These are phyloP conservation scores for Globisporangium paroecandrum DNA, from an alignment of 352 stramenopile genomes.

Conservation along the genomic window DNA sequence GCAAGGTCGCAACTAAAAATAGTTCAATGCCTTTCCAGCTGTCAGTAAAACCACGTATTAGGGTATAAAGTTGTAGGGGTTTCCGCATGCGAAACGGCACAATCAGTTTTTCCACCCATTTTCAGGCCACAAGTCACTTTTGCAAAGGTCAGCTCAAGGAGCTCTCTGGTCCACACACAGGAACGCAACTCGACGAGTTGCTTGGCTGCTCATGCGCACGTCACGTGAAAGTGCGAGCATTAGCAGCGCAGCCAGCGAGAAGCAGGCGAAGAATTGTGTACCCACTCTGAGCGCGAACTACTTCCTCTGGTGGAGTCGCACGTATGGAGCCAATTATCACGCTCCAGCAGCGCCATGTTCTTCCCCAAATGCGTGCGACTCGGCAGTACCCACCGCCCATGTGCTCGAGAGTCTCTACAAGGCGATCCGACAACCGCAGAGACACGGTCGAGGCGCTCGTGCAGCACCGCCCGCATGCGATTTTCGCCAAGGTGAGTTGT, in stretches of 20 bases:
- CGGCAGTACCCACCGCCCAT: neutral
- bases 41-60: neutral
- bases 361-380: neutral
- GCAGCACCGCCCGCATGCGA: constrained; percentile 23
- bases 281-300: constrained; percentile 9
- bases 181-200: neutral
- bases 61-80: neutral
- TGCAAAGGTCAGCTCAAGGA: neutral
- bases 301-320: constrained; percentile 27
- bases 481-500: constrained; percentile 38
- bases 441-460: constrained; percentile 26
- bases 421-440: constrained; percentile 36
- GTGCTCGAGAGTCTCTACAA: constrained; percentile 22
- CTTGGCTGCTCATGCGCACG: neutral
- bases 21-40: neutral
- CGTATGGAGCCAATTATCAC: constrained; percentile 15
- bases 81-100: neutral
- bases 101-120: neutral
- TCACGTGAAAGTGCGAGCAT: neutral
- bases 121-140: neutral
- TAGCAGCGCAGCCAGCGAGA: neutral
- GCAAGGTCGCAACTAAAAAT: neutral
- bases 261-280: constrained; percentile 4
- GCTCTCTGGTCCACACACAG: neutral
- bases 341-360: neutral